Conservation (phyloP, 2,329 filamentous ascomycete genomes). For the Blastomyces gilchristii region DNA sequence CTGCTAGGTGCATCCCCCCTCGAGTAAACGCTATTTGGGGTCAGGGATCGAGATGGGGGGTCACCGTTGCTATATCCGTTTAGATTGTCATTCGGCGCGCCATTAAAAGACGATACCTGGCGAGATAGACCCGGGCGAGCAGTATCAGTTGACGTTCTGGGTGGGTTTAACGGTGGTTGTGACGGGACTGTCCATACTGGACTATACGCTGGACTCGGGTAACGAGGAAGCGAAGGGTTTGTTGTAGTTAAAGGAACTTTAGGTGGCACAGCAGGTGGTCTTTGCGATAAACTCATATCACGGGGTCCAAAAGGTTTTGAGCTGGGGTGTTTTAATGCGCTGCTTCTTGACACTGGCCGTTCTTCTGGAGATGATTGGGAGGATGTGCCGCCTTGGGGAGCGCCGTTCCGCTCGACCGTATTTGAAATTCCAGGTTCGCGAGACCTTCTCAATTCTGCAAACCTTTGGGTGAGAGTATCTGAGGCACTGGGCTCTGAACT, state of each 20-base stretch:
- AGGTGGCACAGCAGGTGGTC: slow-evolving; percentile 31
- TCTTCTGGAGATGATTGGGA: neutral
- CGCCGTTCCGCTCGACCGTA: slow-evolving; percentile 13
- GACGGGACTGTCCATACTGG: slow-evolving; percentile 35
- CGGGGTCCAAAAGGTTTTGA: slow-evolving; percentile 34
- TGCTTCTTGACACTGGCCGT: slow-evolving; percentile 6
- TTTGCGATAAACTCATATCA: slow-evolving; percentile 30
- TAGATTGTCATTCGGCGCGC: slow-evolving; percentile 24
- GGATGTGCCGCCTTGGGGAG: neutral
- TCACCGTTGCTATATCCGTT: slow-evolving; percentile 29
- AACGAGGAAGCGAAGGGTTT: slow-evolving; percentile 35
- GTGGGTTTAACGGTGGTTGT: slow-evolving; percentile 30
- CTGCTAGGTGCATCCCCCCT: slow-evolving; percentile 33
- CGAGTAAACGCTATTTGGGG: slow-evolving; percentile 33
- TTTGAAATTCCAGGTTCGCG: slow-evolving; percentile 13
- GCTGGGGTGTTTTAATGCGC: slow-evolving; percentile 14
- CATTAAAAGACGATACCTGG: slow-evolving; percentile 11
- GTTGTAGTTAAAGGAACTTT: slow-evolving; percentile 31
- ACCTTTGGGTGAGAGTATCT: slow-evolving; percentile 34
- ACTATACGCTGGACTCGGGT: slow-evolving; percentile 41
- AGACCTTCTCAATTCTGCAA: slow-evolving; percentile 29
- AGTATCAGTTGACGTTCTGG: slow-evolving; percentile 33
- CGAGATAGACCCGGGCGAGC: slow-evolving; percentile 23
- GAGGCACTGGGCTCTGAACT: slow-evolving; percentile 13
- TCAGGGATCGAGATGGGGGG: slow-evolving; percentile 36